phyloP scores from a whole-genome alignment of 2,329 filamentous ascomycete genomes.

The Epichloe uncinata region DNA sequence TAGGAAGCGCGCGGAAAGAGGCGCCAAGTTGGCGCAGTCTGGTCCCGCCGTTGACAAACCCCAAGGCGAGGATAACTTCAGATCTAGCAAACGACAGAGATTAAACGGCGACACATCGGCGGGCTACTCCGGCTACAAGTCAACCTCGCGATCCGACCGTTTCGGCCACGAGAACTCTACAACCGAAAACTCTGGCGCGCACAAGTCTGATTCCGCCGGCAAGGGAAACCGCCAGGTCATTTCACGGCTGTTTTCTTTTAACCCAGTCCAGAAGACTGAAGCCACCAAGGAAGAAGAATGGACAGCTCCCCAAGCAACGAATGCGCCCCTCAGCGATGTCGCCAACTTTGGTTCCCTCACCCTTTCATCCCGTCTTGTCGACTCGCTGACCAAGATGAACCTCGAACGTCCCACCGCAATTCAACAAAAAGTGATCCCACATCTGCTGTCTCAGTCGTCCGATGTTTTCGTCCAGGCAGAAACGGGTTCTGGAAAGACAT shows the following conservation, averaged over 20 bases:
- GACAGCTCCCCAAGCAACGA: conserved; percentile 58
- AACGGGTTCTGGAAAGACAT: conserved; percentile 92
- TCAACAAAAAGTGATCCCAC: conserved; percentile 76
- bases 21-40: conserved; percentile 16
- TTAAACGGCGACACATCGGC: conserved; percentile 16
- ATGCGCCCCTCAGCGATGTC: conserved; percentile 76
- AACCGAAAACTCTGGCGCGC: conserved; percentile 8
- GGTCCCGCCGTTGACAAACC: conserved; percentile 11
- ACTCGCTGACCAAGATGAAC: conserved; percentile 75
- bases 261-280: conserved; percentile 58
- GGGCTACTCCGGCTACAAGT: conserved; percentile 1
- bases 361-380: conserved; percentile 64
- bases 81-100: conserved; percentile 34
- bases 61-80: conserved; percentile 15
- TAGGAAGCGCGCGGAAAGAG: conserved; percentile 52
- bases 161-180: conserved; percentile 6
- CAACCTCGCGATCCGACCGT: neutral
- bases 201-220: conserved; percentile 9
- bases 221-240: conserved; percentile 47
- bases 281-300: conserved; percentile 39
- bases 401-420: conserved; percentile 89
- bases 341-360: conserved; percentile 80
- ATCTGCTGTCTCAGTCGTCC: conserved; percentile 64
- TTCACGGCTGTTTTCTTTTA: conserved; percentile 86
- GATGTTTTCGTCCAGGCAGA: conserved; percentile 96